These are phyloP conservation scores for Ceratocystis eucalypticola DNA, from an alignment of 2,329 filamentous ascomycete genomes.

Conservation along the genomic window DNA sequence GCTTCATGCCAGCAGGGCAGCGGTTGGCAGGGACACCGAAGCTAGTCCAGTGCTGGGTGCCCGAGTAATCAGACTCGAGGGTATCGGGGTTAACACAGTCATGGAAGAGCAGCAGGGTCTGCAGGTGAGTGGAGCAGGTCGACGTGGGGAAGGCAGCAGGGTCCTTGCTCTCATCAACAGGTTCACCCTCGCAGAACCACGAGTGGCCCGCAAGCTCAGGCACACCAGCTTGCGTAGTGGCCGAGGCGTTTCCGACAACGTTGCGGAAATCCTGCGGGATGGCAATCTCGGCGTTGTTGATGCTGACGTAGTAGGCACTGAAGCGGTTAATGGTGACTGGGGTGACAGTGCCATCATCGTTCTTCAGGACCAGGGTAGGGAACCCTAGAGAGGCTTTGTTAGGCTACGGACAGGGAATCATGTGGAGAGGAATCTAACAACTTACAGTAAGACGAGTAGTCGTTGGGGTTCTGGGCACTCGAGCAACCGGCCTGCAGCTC, in stretches of 20 bases:
- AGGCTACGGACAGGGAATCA: background rate
- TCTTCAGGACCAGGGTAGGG: conserved; percentile 30
- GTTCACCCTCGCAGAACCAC: conserved; percentile 26
- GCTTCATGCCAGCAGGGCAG: conserved; percentile 33
- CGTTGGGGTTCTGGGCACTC: conserved; percentile 34
- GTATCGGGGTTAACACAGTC: conserved; percentile 23
- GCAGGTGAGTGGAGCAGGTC: conserved; percentile 25
- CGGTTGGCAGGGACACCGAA: conserved; percentile 22
- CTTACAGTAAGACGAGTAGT: conserved; percentile 33
- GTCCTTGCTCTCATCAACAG: conserved; percentile 21
- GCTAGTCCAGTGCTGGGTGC: conserved; percentile 9
- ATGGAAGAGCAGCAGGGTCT: conserved; percentile 23
- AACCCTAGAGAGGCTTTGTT: conserved; percentile 23
- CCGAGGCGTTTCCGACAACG: conserved; percentile 30
- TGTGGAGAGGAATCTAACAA: background rate
- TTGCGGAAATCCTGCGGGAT: conserved; percentile 33
- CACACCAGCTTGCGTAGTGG: conserved; percentile 23
- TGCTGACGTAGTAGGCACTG: conserved; percentile 34
- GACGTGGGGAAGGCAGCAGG: conserved; percentile 24
- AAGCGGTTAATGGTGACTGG: conserved; percentile 28
- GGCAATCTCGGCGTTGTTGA: conserved; percentile 31
- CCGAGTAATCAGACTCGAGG: conserved; percentile 22
- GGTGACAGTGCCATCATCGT: conserved; percentile 25
- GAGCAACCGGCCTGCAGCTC: conserved; percentile 33
- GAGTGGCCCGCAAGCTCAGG: conserved; percentile 20